Evolutionary conservation across 345 rosid species (phyloP), one percentile per base, ranked within the genome.

Genomic region (Geranium brycei): DNA sequence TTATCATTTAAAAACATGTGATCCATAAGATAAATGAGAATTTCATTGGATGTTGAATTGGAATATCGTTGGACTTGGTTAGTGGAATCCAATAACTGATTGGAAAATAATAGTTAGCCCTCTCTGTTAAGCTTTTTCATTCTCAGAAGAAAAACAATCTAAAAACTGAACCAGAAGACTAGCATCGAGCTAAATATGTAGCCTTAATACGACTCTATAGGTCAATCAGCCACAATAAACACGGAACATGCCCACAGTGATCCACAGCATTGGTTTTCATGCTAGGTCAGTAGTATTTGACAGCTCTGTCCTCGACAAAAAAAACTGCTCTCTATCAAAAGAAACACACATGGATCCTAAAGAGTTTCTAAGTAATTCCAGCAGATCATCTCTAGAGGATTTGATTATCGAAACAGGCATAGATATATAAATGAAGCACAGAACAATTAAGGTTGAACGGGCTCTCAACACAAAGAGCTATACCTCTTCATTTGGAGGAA

Each of bases 401-500:
- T 8, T 13, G 15, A 6, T 47, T 47, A 47, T 47, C 11, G 53
- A 47, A 47, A 47, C 13, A 47, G 14, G 53, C 13, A 47, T 15
- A 53, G 67, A 63, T 61, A 73, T 19, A 64, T 7, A 17, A 17
- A 64, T 4, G 1, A 3, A 64, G 40, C n/a, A 11, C 18, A 51
- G 40, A 35, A 31, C 40, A n/a, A 32, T 68, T 62, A 69, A 47
- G 40, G 23, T 58, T 19, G 51, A 62, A 65, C 8, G 51, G 18
- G 17, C 35, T 64, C 64, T 31, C 18, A 57, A 5, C 2, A 51
- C 51, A 63, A 59, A 57, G 5, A 17, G 16, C 41, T 35, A 17
- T 68, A 90, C 97, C 97, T 90, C 99, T 79, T 79, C 72, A 68
- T 84, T 82, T 62, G 92, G 92, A 81, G 99, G 97, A 73, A 80